Conservation (phyloP, 352 stramenopile species). For the Paralagenidium karlingii region DNA sequence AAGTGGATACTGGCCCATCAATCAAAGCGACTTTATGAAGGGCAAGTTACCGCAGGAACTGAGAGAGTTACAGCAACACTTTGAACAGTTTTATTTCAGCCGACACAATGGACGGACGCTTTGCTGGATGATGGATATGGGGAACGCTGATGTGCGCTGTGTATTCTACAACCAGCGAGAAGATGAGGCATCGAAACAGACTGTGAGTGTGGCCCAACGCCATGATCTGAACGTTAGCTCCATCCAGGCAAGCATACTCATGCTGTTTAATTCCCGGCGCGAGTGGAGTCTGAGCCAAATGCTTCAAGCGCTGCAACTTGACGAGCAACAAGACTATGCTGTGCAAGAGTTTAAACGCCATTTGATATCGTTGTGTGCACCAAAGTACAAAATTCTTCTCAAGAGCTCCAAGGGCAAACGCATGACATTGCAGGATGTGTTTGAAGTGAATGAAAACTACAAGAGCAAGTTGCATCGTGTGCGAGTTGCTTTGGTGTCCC, state of each 20-base stretch:
- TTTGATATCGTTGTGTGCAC: slow-evolving; percentile 95
- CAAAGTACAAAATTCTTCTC: slow-evolving; percentile 94
- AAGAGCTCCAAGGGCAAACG: slow-evolving; percentile 97
- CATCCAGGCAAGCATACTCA: slow-evolving; percentile 97
- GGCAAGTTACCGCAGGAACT: slow-evolving; percentile 79
- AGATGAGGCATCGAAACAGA: too few species aligned
- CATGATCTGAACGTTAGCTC: slow-evolving; percentile 96
- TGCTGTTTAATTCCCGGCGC: slow-evolving; percentile 92
- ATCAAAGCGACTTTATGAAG: slow-evolving; percentile 66
- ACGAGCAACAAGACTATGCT: too few species aligned
- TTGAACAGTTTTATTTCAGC: slow-evolving; percentile 91
- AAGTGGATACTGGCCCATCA: slow-evolving; percentile 78
- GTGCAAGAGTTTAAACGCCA: slow-evolving; percentile 91
- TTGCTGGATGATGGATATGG: slow-evolving; percentile 92
- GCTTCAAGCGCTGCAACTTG: slow-evolving; percentile 81
- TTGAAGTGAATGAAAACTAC: slow-evolving; percentile 92
- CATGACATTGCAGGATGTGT: slow-evolving; percentile 91
- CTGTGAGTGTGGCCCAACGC: too few species aligned
- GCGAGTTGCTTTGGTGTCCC: slow-evolving; percentile 72
- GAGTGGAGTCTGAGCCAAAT: slow-evolving; percentile 84
- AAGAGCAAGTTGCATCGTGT: slow-evolving; percentile 88
- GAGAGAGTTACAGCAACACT: slow-evolving; percentile 69
- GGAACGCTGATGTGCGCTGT: slow-evolving; percentile 84
- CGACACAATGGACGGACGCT: slow-evolving; percentile 93
- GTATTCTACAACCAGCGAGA: too few species aligned